Evolutionary conservation across 2,329 filamentous ascomycete species (phyloP).

Genomic region (Cytospora leucostoma): DNA sequence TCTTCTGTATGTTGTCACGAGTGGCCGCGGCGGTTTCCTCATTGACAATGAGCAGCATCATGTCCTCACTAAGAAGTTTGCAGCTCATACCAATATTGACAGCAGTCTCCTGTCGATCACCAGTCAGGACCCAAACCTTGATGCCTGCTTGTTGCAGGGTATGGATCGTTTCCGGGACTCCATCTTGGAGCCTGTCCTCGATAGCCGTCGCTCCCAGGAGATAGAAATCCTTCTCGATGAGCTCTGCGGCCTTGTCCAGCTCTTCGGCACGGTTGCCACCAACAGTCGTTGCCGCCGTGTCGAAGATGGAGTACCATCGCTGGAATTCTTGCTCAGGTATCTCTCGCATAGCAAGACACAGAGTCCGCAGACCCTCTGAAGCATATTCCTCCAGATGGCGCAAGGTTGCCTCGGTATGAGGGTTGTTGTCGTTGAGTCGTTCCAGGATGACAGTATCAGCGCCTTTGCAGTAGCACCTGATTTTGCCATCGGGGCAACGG

Average conservation of each 20-base stretch:
- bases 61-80: conserved; percentile 96
- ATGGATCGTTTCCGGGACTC: conserved; percentile 96
- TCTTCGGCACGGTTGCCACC: conserved; percentile 91
- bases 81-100: conserved; percentile 99
- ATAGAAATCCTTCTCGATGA: conserved; percentile 90
- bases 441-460: conserved; percentile 98
- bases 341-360: conserved; percentile 94
- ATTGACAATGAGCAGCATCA: conserved; percentile 96
- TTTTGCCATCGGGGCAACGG: conserved; percentile 92
- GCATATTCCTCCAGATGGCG: conserved; percentile 98
- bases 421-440: conserved; percentile 79
- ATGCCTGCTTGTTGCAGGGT: conserved; percentile 95
- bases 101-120: conserved; percentile 95
- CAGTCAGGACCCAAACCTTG: conserved; percentile 98
- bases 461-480: conserved; percentile 92
- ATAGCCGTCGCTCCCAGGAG: conserved; percentile 95
- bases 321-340: conserved; percentile 85
- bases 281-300: conserved; percentile 85
- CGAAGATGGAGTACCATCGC: conserved; percentile 84
- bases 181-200: conserved; percentile 94
- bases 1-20: conserved; percentile 87
- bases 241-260: conserved; percentile 92
- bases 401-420: conserved; percentile 84
- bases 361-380: conserved; percentile 88
- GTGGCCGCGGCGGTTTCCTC: conserved; percentile 81